phyloP scores from a whole-genome alignment of 305 asterid species.

The Caryopteris hybrid region DNA sequence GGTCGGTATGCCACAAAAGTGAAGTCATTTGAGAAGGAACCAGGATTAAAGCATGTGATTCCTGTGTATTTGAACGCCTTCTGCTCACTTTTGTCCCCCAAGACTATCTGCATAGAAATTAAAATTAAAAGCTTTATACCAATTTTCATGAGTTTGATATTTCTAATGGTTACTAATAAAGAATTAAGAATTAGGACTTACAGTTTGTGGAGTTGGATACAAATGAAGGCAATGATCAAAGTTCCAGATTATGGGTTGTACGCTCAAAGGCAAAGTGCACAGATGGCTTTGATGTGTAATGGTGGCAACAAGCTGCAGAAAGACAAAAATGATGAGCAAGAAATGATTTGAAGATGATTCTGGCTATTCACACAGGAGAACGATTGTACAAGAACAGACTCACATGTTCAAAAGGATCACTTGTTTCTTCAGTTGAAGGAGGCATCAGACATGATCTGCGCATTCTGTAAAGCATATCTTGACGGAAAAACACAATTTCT shows the following conservation, averaged over 20 bases:
- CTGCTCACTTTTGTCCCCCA: constrained; percentile 94
- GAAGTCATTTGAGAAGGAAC: constrained; percentile 85
- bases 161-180: not conserved
- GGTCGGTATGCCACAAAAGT: constrained; percentile 84
- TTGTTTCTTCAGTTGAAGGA: constrained; percentile 83
- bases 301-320: constrained; percentile 89
- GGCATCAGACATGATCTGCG: constrained; percentile 85
- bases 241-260: constrained; percentile 94
- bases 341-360: not conserved
- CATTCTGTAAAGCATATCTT: constrained; percentile 88
- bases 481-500: constrained; percentile 86
- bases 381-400: constrained; percentile 25
- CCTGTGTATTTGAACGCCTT: constrained; percentile 77
- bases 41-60: constrained; percentile 90
- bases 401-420: constrained; percentile 92
- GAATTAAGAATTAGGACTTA: constrained; percentile 26
- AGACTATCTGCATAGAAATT: constrained; percentile 58
- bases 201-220: constrained; percentile 90
- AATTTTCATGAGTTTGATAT: not conserved
- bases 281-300: constrained; percentile 95
- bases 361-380: constrained; percentile 1
- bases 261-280: constrained; percentile 85
- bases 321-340: constrained; percentile 7
- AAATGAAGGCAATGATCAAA: constrained; percentile 91
- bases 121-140: not conserved